Base-by-base conservation (phyloP, 176 grass and related monocot species). In the Zoysia japonica region DNA sequence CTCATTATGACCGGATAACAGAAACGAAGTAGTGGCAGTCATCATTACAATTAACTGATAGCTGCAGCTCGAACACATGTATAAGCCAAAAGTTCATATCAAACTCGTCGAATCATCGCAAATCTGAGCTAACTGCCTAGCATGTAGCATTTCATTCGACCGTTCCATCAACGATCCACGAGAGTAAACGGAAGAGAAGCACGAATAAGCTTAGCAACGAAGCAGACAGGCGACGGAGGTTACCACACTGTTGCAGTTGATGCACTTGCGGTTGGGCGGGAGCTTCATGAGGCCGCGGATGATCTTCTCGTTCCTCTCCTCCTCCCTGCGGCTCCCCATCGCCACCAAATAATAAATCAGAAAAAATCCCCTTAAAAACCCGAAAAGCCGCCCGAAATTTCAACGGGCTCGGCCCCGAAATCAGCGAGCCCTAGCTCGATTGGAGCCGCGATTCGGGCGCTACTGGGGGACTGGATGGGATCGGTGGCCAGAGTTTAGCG, bases 201-300 rank as follows among this genome's bases (percentile, higher is more conserved):
- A 74, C 20, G 45, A 83, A 67, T 80, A 71, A 78, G 69, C 79
- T 77, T n/a, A 65, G 11, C 46, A 72, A 28, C 5, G 51, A 65
- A 39, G 44, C 12, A 64, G n/a, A 47, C 46, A 86, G 14, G 56
- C 28, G 28, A 28, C 28, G 28, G 69, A 73, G 63, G 61, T 82
- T 91, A 99, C 92, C 86, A 78, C 68, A 73, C 92, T 89, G 83
- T 95, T 95, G 84, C 96, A 99, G 74, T 99, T 99, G 52, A 99
- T 91, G 88, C 92, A 99, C 86, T 89, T 91, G 81, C 90, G 93
- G 77, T 99, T 95, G 15, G 96, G 96, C 66, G 96, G 96, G 19
- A 99, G 86, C 86, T 99, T 99, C 96, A 99, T 95, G 86, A 99
- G 85, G 37, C 96, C 92, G 71, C 96, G 85, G 50, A 99, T 95